Percentiles rank a stretch among this genome's conserved stretches.
Evolutionary conservation across 306 rosid species (phyloP).

Genomic region (Vicia sativa): DNA sequence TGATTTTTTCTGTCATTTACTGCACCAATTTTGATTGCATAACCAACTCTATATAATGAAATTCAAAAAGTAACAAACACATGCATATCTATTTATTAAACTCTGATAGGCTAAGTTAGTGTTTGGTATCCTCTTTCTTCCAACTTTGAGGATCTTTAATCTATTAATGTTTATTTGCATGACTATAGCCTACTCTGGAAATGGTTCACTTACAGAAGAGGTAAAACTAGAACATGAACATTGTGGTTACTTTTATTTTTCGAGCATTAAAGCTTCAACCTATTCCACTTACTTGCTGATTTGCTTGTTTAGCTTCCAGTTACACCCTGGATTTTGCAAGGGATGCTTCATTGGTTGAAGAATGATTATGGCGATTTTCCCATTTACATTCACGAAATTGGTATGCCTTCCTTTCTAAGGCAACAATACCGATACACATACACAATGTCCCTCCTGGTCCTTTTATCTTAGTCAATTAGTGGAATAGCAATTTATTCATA

Average conservation of each 20-base stretch:
- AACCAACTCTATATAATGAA: background rate
- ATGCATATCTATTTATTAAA: background rate
- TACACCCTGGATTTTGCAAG: conserved; percentile 44
- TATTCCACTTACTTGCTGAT: conserved; percentile 20
- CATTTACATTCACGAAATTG: conserved; percentile 63
- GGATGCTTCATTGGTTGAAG: conserved; percentile 42
- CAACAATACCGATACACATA: no score
- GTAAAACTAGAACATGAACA: conserved; percentile 31
- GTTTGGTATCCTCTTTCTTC: no score
- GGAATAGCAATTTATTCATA: no score
- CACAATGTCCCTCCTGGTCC: no score
- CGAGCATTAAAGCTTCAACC: no score
- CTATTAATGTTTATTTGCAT: conserved; percentile 7
- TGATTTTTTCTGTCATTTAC: conserved; percentile 10
- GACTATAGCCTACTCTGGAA: conserved; percentile 16
- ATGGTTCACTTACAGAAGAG: conserved; percentile 31
- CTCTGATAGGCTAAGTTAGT: no score
- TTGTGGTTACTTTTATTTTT: background rate
- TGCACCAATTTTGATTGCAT: background rate
- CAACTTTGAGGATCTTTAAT: conserved; percentile 2
- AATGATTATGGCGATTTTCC: conserved; percentile 50
- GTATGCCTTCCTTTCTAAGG: conserved; percentile 22
- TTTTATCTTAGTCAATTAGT: no score
- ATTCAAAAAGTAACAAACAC: background rate
- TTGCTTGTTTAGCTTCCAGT: conserved; percentile 47